Base-by-base conservation (phyloP, 1,284 basidiomycete genomes). In the Apiotrichum gracile region DNA sequence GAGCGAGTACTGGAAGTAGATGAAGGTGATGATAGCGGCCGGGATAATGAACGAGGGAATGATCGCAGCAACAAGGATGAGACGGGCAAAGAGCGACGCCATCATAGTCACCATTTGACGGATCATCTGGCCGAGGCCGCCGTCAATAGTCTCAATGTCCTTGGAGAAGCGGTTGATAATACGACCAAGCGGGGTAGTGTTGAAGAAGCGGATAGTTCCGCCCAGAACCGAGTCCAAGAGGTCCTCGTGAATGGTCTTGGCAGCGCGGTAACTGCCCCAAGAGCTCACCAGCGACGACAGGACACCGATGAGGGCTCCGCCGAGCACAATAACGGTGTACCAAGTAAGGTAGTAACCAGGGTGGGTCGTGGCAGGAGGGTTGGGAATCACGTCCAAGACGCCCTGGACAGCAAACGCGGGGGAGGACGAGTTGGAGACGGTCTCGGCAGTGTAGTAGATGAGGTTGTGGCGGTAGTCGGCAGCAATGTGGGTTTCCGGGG, bases 111-210 rank as follows among this genome's bases (percentile, higher is more conserved):
- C 86, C 46, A 89, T 86, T 5, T 82, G 79, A 58, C 86, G 83
- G 25, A 91, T 73, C 1, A 86, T 85, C 10, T 79, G 74, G 9
- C 84, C 83, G n/a, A 91, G 74, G 0, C 82, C 83, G 0, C 79
- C 77, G 67, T 91, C 88, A 44, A 91, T 84, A 0, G 85, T 87
- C 67, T 88, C 85, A 39, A 90, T 81, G 67, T 91, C 88, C 77
- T 84, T 79, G 1, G 85, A 86, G 73, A 89, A 89, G 24, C 87
- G 81, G 65, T 88, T 88, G 50, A 88, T 78, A 60, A 88, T 87
- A 27, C 86, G 78, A 16, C 86, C 74, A 16, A 69, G 58, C 0
- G 74, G 74, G 10, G 72, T 76, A 16, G 67, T 66, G 52, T 70
- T 72, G 62, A 72, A 74, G 61, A 74, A 76, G 14, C 74, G 65